A percentile compares a stretch with the other conserved stretches of the same genome.
Conservation (phyloP, 441 rosid species). For the Codiaeum variegatum region DNA sequence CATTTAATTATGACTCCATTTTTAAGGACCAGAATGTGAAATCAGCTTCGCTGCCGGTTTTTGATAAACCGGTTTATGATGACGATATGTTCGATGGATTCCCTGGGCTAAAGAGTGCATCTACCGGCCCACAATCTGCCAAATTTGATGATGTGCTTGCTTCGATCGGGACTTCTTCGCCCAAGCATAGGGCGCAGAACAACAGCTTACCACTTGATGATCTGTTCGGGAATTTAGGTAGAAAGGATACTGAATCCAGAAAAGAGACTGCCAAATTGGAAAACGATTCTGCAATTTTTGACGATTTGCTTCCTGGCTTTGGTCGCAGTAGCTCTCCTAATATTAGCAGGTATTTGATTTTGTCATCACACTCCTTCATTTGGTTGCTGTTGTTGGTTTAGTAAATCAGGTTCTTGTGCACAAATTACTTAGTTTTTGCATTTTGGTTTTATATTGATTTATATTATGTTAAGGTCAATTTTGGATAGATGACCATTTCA, state of each 20-base stretch:
- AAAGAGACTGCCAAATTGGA: slow-evolving; percentile 35
- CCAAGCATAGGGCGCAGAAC: slow-evolving; percentile 23
- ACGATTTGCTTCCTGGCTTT: slow-evolving; percentile 72
- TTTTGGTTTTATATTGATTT: not conserved
- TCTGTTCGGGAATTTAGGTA: slow-evolving; percentile 58
- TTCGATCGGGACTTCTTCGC: slow-evolving; percentile 33
- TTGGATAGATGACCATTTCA: too few relatives aligned
- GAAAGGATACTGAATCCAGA: slow-evolving; percentile 33
- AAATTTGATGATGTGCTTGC: slow-evolving; percentile 49
- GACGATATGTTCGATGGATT: slow-evolving; percentile 69
- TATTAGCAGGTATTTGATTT: slow-evolving; percentile 37
- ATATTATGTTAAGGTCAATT: not conserved
- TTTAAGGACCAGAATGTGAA: slow-evolving; percentile 45
- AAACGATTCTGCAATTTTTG: slow-evolving; percentile 42
- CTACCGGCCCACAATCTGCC: slow-evolving; percentile 27
- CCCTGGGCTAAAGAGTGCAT: slow-evolving; percentile 55
- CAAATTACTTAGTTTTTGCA: not conserved
- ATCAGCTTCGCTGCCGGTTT: slow-evolving; percentile 52
- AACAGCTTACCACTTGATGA: slow-evolving; percentile 58
- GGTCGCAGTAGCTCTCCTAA: slow-evolving; percentile 55
- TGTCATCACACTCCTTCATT: not conserved
- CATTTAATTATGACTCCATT: slow-evolving; percentile 55
- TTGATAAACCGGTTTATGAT: slow-evolving; percentile 76
- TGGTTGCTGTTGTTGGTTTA: not conserved
- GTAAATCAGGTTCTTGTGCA: not conserved